Evolutionary conservation across 2,329 filamentous ascomycete species (phyloP).

Genomic region (Ophidiomyces ophidiicola): DNA sequence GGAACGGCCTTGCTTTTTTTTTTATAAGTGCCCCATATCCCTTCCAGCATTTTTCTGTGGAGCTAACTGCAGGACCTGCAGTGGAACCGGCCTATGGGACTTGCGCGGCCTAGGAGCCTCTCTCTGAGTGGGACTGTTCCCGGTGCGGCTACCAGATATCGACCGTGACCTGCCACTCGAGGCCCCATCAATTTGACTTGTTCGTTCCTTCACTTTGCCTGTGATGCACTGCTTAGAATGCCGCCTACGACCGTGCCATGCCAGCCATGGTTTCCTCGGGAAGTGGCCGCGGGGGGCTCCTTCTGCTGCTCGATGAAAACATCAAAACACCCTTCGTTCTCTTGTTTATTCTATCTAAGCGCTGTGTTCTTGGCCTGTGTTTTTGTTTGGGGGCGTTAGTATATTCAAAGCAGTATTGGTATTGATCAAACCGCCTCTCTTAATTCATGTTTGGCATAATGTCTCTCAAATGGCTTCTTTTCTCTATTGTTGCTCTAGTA

Average conservation of each 20-base stretch:
- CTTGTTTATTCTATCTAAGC: no score
- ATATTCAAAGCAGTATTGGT: no score
- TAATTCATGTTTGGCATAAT: neutral
- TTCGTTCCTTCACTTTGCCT: neutral
- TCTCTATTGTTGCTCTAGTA: neutral
- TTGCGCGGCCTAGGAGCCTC: no score
- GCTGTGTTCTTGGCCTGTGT: no score
- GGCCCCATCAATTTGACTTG: no score
- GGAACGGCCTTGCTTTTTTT: constrained; percentile 25
- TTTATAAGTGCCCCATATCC: constrained; percentile 28
- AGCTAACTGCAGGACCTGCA: constrained; percentile 21
- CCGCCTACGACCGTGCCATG: no score
- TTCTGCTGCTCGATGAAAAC: neutral
- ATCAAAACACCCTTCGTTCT: neutral
- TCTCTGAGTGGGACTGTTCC: no score
- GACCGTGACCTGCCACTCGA: no score
- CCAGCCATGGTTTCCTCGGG: no score
- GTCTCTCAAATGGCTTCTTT: constrained; percentile 1
- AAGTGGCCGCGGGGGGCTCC: no score
- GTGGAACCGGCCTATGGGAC: neutral
- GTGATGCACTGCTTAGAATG: no score
- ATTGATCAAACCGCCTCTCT: neutral
- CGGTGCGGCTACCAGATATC: no score
- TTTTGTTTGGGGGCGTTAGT: neutral
- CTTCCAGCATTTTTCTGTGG: constrained; percentile 12